A percentile compares a stretch with the other conserved stretches of the same genome.
Conservation (phyloP, 1,284 basidiomycete species). For the Meira miltonrushii region DNA sequence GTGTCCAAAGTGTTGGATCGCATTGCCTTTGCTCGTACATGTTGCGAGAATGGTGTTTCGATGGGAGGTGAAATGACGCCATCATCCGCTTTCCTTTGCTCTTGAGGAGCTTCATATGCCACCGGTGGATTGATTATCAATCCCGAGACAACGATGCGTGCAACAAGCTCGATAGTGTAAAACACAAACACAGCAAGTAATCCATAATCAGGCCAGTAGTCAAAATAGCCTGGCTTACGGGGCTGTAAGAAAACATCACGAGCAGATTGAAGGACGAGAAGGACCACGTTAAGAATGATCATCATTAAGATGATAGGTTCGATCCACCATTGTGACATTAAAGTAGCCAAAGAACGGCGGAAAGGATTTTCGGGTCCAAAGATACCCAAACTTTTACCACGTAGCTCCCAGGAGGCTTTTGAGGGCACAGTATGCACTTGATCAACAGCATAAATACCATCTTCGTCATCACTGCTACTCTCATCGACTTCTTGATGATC, state of each 20-base stretch:
- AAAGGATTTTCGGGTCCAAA: conserved; percentile 60
- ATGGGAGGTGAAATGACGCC: background rate
- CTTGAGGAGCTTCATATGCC: conserved; percentile 17
- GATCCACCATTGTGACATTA: conserved; percentile 59
- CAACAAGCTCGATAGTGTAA: conserved; percentile 86
- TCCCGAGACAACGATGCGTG: conserved; percentile 84
- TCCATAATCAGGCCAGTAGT: conserved; percentile 77
- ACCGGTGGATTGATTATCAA: conserved; percentile 75
- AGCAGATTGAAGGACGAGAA: conserved; percentile 75
- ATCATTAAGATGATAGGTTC: conserved; percentile 77
- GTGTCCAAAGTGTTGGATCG: conserved; percentile 41
- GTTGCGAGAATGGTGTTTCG: background rate
- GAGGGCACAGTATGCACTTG: background rate
- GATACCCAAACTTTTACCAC: conserved; percentile 73
- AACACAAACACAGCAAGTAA: conserved; percentile 76
- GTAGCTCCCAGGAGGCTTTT: conserved; percentile 53
- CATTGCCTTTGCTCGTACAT: conserved; percentile 24
- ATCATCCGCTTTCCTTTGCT: background rate
- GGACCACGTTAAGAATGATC: conserved; percentile 77
- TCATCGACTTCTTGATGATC: conserved; percentile 19
- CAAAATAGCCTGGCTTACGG: conserved; percentile 67
- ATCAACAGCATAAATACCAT: background rate
- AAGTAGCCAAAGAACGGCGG: conserved; percentile 22
- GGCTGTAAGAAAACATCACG: conserved; percentile 57
- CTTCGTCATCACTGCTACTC: conserved; percentile 23